A percentile compares a stretch with the other conserved stretches of the same genome.
Evolutionary conservation across 2,329 filamentous ascomycete genomes (phyloP).

Genomic region (Colletotrichum chrysophilum): DNA sequence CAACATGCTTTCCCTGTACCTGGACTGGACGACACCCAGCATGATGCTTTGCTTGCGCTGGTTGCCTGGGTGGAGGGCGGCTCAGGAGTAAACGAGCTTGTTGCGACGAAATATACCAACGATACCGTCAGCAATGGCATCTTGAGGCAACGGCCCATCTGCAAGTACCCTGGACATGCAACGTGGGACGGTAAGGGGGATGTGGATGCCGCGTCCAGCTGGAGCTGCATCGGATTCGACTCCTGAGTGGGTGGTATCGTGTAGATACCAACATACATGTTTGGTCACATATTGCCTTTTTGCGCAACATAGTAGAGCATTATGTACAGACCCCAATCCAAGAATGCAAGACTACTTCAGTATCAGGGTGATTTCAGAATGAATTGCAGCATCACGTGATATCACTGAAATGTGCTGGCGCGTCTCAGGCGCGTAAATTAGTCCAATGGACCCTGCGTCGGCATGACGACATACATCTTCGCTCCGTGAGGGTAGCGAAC

Average conservation of each 20-base stretch:
- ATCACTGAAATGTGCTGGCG: background rate
- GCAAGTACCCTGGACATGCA: background rate
- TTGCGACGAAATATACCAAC: constrained; percentile 31
- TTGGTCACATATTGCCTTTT: background rate
- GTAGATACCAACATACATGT: background rate
- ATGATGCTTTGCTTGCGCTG: constrained; percentile 40
- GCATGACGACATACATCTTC: background rate
- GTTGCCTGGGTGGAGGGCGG: constrained; percentile 42
- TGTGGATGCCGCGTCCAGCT: background rate
- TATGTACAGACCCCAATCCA: background rate
- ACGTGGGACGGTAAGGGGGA: background rate
- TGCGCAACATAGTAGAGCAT: background rate
- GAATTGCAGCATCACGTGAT: background rate
- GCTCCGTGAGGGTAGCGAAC: background rate
- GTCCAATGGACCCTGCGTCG: background rate
- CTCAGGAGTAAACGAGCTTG: constrained; percentile 30
- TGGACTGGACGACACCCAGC: constrained; percentile 36
- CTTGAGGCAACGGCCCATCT: background rate
- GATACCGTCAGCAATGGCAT: background rate
- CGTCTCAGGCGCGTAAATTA: background rate
- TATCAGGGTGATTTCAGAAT: background rate
- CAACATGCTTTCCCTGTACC: constrained; percentile 36
- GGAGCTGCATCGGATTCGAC: background rate
- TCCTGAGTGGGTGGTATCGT: background rate
- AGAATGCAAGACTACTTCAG: background rate